phyloP scores from a whole-genome alignment of 345 rosid genomes.

The Lepidium sativum region DNA sequence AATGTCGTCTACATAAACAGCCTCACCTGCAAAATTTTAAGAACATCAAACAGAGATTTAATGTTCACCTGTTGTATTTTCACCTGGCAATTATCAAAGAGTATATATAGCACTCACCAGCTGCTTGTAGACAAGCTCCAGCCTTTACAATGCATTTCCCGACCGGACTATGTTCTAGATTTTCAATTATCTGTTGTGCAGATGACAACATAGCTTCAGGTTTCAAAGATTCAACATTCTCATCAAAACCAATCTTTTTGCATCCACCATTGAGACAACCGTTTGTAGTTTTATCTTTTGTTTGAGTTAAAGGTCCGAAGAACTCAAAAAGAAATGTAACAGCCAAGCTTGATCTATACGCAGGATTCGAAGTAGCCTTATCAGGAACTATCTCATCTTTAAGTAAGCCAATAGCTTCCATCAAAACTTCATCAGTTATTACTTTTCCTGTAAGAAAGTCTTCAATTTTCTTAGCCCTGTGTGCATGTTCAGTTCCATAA shows the following conservation, averaged over 20 bases:
- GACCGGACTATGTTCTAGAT: slow-evolving; percentile 52
- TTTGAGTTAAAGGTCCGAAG: slow-evolving; percentile 36
- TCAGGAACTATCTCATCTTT: slow-evolving; percentile 47
- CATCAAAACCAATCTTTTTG: slow-evolving; percentile 14
- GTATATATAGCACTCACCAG: slow-evolving; percentile 44
- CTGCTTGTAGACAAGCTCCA: slow-evolving; percentile 76
- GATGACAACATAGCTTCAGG: slow-evolving; percentile 41
- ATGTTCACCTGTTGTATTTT: not conserved
- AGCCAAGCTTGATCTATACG: slow-evolving; percentile 78
- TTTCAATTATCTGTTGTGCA: slow-evolving; percentile 55
- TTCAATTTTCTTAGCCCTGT: slow-evolving; percentile 57
- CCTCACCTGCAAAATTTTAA: slow-evolving; percentile 52
- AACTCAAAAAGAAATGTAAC: slow-evolving; percentile 67
- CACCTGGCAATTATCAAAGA: not conserved
- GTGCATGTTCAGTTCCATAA: slow-evolving; percentile 65
- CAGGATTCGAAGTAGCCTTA: slow-evolving; percentile 38
- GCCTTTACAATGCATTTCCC: slow-evolving; percentile 58
- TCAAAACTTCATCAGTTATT: slow-evolving; percentile 37
- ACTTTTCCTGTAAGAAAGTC: slow-evolving; percentile 48
- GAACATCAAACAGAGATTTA: not conserved
- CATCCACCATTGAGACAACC: slow-evolving; percentile 6
- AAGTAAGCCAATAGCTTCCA: slow-evolving; percentile 51
- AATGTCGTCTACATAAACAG: slow-evolving; percentile 89
- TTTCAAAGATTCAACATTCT: slow-evolving; percentile 8
- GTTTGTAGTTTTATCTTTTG: slow-evolving; percentile 1